Evolutionary conservation across 495 filamentous ascomycete species (phyloP).

Genomic region (Talaromyces trachyspermus): DNA sequence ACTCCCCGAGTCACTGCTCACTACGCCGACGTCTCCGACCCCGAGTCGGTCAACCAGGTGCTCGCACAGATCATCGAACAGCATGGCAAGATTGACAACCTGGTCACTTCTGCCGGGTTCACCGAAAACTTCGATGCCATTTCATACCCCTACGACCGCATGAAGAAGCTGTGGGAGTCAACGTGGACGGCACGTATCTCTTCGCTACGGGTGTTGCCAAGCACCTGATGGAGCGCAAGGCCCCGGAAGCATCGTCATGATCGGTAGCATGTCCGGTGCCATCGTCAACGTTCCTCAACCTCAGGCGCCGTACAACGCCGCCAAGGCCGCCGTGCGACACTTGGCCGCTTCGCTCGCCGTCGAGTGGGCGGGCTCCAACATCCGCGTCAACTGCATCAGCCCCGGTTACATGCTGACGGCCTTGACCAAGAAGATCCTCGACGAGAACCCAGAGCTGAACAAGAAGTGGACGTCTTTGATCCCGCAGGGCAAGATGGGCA

Average conservation of each 20-base stretch:
- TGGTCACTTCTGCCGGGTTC: constrained; percentile 94
- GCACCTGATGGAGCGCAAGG: constrained; percentile 77
- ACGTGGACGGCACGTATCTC: constrained; percentile 89
- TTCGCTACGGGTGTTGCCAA: constrained; percentile 79
- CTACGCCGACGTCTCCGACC: constrained; percentile 76
- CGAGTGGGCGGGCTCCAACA: constrained; percentile 78
- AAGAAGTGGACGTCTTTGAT: constrained; percentile 86
- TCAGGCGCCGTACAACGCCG: constrained; percentile 84
- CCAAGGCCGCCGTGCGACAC: constrained; percentile 85
- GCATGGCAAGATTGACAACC: constrained; percentile 78
- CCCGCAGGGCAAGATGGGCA: constrained; percentile 85
- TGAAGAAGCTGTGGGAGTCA: constrained; percentile 91
- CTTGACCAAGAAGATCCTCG: constrained; percentile 89
- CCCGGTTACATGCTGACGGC: constrained; percentile 95
- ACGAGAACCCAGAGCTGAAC: constrained; percentile 83
- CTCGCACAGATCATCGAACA: constrained; percentile 60
- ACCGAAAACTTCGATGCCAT: constrained; percentile 92
- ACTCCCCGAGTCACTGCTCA: constrained; percentile 82
- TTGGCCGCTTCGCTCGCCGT: constrained; percentile 73
- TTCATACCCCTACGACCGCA: constrained; percentile 76
- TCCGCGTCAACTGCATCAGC: constrained; percentile 86
- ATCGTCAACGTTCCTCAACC: constrained; percentile 95
- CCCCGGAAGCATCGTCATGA: constrained; percentile 85
- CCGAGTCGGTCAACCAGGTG: constrained; percentile 63
- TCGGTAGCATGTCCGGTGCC: constrained; percentile 86